Evolutionary conservation across 2,329 filamentous ascomycete genomes (phyloP).

Genomic region (Corynespora cassiicola): DNA sequence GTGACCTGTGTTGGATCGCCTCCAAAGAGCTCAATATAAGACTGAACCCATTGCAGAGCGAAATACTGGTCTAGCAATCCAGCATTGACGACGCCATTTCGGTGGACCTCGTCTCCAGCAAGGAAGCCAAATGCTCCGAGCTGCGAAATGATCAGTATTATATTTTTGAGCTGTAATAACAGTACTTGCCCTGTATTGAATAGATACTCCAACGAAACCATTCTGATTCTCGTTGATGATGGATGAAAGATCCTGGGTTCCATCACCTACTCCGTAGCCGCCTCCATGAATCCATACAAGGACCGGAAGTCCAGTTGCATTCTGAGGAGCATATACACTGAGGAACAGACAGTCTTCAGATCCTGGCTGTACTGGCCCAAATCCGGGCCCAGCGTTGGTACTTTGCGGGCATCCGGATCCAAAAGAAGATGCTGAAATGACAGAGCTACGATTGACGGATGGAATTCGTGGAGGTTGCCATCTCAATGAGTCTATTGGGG

Average conservation of each 20-base stretch:
- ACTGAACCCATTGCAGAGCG: slow-evolving; percentile 59
- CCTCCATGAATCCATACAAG: slow-evolving; percentile 35
- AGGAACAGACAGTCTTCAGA: slow-evolving; percentile 46
- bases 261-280: slow-evolving; percentile 47
- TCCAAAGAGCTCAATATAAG: slow-evolving; percentile 50
- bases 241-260: slow-evolving; percentile 42
- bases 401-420: slow-evolving; percentile 8
- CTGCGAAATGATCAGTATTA: slow-evolving; percentile 20
- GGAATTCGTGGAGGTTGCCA: slow-evolving; percentile 25
- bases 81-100: slow-evolving; percentile 46
- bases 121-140: slow-evolving; percentile 56
- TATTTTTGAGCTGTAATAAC: background rate
- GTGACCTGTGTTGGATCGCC: slow-evolving; percentile 33
- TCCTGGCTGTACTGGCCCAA: background rate
- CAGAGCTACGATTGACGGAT: slow-evolving; percentile 10
- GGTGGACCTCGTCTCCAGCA: slow-evolving; percentile 44
- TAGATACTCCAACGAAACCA: slow-evolving; percentile 54
- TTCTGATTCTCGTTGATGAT: slow-evolving; percentile 56
- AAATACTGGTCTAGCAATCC: slow-evolving; percentile 56
- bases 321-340: slow-evolving; percentile 39
- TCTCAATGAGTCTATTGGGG: slow-evolving; percentile 21
- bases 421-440: slow-evolving; percentile 7
- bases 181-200: slow-evolving; percentile 53
- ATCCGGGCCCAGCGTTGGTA: background rate
- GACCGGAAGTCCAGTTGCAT: slow-evolving; percentile 34